phyloP scores from a whole-genome alignment of 768 basidiomycete genomes.

The Psilocybe subaeruginosa region DNA sequence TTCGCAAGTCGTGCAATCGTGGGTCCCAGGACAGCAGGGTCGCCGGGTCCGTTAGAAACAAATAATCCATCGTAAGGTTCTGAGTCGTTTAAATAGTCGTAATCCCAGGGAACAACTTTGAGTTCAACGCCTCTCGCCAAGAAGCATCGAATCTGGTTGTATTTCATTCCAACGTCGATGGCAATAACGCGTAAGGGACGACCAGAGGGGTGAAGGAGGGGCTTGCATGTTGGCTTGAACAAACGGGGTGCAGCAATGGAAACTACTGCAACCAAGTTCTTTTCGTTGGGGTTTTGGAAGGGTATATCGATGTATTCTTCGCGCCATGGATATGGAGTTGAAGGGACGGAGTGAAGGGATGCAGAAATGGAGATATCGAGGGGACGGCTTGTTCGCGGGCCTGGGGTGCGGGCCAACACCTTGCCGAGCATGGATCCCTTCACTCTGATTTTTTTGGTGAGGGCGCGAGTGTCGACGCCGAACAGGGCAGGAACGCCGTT shows the following conservation, averaged over 20 bases:
- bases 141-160: conserved; percentile 98
- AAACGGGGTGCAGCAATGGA: conserved; percentile 72
- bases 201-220: conserved; percentile 75
- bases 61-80: conserved; percentile 95
- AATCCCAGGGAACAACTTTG: conserved; percentile 98
- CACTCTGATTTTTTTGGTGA: conserved; percentile 95
- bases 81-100: conserved; percentile 79
- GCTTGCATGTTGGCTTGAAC: conserved; percentile 60
- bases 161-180: conserved; percentile 99
- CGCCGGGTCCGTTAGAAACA: conserved; percentile 96
- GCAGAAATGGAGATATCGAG: conserved; percentile 30
- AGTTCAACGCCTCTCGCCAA: conserved; percentile 89
- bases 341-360: conserved; percentile 53
- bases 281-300: conserved; percentile 86
- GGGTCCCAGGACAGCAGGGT: conserved; percentile 80
- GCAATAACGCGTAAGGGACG: conserved; percentile 85
- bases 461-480: conserved; percentile 94
- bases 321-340: conserved; percentile 65
- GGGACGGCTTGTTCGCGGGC: conserved; percentile 42
- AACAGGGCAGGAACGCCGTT: conserved; percentile 93
- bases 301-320: conserved; percentile 83
- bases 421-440: conserved; percentile 92
- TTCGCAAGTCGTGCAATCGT: conserved; percentile 72
- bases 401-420: conserved; percentile 67
- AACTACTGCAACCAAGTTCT: conserved; percentile 90